phyloP scores from a whole-genome alignment of 345 rosid species.

The Populus tremula region DNA sequence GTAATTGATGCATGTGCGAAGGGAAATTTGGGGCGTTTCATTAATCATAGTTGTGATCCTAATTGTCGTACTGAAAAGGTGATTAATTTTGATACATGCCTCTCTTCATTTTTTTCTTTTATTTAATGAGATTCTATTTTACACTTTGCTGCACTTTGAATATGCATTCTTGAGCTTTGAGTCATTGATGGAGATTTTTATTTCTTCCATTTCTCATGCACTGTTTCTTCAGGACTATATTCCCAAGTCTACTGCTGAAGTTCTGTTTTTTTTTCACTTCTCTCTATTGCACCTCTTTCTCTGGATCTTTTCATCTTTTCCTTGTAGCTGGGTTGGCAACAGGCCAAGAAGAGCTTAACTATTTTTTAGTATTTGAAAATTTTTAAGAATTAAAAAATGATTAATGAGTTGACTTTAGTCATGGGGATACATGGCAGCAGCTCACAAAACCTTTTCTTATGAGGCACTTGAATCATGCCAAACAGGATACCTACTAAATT shows the following conservation, averaged over 20 bases:
- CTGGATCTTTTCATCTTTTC: background rate
- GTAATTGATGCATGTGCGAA: constrained; percentile 93
- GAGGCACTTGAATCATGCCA: background rate
- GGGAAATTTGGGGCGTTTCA: constrained; percentile 97
- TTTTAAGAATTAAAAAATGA: background rate
- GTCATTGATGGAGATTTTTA: background rate
- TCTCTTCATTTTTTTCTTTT: background rate
- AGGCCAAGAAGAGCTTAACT: background rate
- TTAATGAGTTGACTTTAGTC: background rate
- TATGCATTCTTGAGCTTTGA: background rate
- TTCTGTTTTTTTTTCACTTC: background rate
- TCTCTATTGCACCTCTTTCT: background rate
- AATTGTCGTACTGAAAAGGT: constrained; percentile 99
- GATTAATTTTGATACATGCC: constrained; percentile 2
- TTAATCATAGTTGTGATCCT: constrained; percentile 98
- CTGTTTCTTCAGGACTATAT: background rate
- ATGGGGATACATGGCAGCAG: background rate
- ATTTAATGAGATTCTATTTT: background rate
- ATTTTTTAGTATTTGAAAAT: background rate
- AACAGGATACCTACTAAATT: background rate
- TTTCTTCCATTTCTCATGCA: background rate
- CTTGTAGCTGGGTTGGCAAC: background rate
- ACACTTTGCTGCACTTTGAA: background rate
- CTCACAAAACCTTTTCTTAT: background rate
- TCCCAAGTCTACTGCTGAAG: background rate